Conservation (phyloP, 495 filamentous ascomycete genomes). For the Penicillium maclennaniae region DNA sequence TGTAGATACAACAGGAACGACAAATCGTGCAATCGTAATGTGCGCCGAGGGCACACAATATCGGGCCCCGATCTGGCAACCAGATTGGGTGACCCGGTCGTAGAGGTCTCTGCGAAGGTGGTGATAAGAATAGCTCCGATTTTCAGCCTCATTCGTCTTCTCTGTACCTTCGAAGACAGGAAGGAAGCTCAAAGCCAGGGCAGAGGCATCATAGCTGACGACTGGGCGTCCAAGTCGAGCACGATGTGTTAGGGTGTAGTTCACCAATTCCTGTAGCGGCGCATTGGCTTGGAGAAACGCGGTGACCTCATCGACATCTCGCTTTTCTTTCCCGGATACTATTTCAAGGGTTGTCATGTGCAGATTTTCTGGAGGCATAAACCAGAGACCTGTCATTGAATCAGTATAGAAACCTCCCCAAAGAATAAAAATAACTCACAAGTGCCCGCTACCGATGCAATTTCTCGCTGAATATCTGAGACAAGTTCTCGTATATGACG, state of each 20-base stretch:
- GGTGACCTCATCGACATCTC: slow-evolving; percentile 59
- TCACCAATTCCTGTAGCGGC: slow-evolving; percentile 49
- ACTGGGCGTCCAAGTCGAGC: slow-evolving; percentile 75
- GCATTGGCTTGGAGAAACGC: slow-evolving; percentile 46
- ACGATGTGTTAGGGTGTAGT: slow-evolving; percentile 58
- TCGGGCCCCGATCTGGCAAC: slow-evolving; percentile 61
- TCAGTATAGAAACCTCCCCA: slow-evolving; percentile 1
- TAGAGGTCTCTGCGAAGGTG: slow-evolving; percentile 81
- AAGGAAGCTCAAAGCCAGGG: slow-evolving; percentile 80
- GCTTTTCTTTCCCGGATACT: slow-evolving; percentile 60
- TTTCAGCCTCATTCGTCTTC: slow-evolving; percentile 14
- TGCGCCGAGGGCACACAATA: slow-evolving; percentile 88
- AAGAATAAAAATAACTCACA: slow-evolving; percentile 48
- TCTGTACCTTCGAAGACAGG: slow-evolving; percentile 61
- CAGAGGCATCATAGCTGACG: slow-evolving; percentile 78
- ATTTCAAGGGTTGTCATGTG: slow-evolving; percentile 88
- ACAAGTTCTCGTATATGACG: slow-evolving; percentile 62
- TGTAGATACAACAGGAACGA: slow-evolving; percentile 51
- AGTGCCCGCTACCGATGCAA: slow-evolving; percentile 55
- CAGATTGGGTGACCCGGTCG: slow-evolving; percentile 50
- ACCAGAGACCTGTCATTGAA: slow-evolving; percentile 65
- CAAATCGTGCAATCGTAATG: slow-evolving; percentile 79
- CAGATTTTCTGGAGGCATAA: slow-evolving; percentile 70
- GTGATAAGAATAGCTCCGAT: slow-evolving; percentile 77
- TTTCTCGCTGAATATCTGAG: slow-evolving; percentile 59